Evolutionary conservation across 352 stramenopile species (phyloP), one percentile per base, ranked within the genome.

Genomic region (Phytopythium cucurbitacearum): DNA sequence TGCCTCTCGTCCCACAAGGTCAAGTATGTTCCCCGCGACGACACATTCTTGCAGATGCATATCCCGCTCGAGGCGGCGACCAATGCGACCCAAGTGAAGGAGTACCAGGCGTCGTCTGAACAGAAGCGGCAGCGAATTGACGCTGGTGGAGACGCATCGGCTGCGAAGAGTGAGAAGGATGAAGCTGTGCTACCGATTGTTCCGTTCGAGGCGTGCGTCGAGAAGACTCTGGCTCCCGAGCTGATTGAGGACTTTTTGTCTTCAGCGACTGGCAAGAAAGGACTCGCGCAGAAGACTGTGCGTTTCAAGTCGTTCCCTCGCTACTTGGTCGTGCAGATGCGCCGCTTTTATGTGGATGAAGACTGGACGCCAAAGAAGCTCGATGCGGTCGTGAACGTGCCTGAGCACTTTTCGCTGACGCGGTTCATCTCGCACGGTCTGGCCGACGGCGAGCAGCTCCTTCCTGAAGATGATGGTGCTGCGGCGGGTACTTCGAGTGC

Each of bases 291-390:
- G 39, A 93, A 94, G 53, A 88, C 67, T 0, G 82, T 87, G 35
- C 80, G 93, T 12, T 95, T 99, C 60, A 70, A 76, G 40, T 97
- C 93, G 32, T 99, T 99, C 58, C 97, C 97, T 9, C 81, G 89
- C 7, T 99, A 99, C 65, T 69, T 99, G 33, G 68, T 98, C 16
- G 65, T 99, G 28, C 94, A 99, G 72, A 95, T 99, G 74, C 80
- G 94, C 40, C 83, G 97, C 9, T 99, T 99, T 63, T 96, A 97
- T 65, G 80, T 99, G 12, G 90, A 86, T 47, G 89, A 98, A 45
- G 82, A 96, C 70, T 99, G 97, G 96, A 92, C 88, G 41, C 96
- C 96, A 3, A 95, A 98, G 57, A 99, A 99, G 62, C 71, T 99
- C 40, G 92, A 99, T 59, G 96, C 98, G 4, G 79, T 97, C 6